phyloP scores from a whole-genome alignment of 768 basidiomycete species.

The Suillus brevipes region DNA sequence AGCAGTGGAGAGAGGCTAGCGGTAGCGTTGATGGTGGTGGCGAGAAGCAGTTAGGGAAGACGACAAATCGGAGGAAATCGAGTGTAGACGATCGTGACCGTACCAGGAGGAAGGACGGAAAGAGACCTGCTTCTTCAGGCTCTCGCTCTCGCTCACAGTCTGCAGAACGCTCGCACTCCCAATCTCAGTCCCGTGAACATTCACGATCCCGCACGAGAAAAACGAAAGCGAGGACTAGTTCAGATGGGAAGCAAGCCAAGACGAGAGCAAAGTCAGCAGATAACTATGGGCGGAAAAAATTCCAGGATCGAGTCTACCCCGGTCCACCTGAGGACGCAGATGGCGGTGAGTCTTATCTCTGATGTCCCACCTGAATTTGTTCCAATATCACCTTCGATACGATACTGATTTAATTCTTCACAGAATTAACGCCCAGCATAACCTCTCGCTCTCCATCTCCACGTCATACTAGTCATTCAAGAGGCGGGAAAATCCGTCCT shows the following conservation, averaged over 20 bases:
- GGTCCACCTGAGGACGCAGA: slow-evolving; percentile 16
- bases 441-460: slow-evolving; percentile 25
- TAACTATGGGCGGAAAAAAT: neutral
- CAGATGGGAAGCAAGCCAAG: slow-evolving; percentile 12
- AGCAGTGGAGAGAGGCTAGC: slow-evolving; percentile 1
- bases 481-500: neutral
- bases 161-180: slow-evolving; percentile 16
- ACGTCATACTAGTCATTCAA: neutral
- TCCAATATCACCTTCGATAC: neutral
- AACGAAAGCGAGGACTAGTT: slow-evolving; percentile 10
- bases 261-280: slow-evolving; percentile 25
- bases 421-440: slow-evolving; percentile 25
- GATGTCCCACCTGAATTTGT: too few species aligned
- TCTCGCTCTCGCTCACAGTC: neutral
- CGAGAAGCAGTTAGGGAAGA: neutral
- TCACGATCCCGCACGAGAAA: slow-evolving; percentile 14
- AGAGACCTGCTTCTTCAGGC: slow-evolving; percentile 4
- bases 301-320: slow-evolving; percentile 2
- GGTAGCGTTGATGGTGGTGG: neutral
- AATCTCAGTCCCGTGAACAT: slow-evolving; percentile 10
- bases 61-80: neutral
- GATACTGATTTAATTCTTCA: slow-evolving; percentile 11
- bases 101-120: slow-evolving; percentile 11
- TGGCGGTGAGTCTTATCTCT: slow-evolving; percentile 20
- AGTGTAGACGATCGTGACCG: slow-evolving; percentile 5